Base-by-base conservation (phyloP, 257 asterid species). In the Solanum appendiculatum region DNA sequence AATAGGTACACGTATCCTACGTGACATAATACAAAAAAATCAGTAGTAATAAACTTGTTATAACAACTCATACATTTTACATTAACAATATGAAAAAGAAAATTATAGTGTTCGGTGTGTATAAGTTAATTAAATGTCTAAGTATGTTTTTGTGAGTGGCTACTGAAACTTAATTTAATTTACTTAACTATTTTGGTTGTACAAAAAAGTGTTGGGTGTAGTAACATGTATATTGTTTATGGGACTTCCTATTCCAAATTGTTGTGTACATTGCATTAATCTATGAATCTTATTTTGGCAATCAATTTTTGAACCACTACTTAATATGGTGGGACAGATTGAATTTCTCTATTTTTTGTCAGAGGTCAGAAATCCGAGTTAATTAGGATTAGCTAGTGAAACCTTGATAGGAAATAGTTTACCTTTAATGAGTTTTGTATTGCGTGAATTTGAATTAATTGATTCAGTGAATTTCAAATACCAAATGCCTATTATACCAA, bases 301-400 rank as follows among this genome's bases (percentile, higher is more conserved):
- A 20, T 54, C 25, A 54, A 54, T 54, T 54, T 54, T 54, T 54
- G 64, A 54, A 54, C 64, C 64, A 54, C 63, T 54, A 7, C 63
- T 54, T 1, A 54, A 54, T 54, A 20, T 54, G 0, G 63, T 7
- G 23, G 23, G 23, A 29, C 23, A 68, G 34, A 68, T 68, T 29
- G 12, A 18, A 68, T 29, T 14, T 66, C 4, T 66, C 18, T 11
- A 5, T 13, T 64, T 2, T 25, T 63, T 4, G 7, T 14, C 0
- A 29, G 11, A 68, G 5, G 39, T 0, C 0, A 18, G 25, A 11
- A 54, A 54, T 20, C 0, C 0, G 1, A 54, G 10, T 0, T n/a
- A n/a, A 20, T 54, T 54, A 1, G 0, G 11, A 54, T 9, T 1
- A 54, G 4, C 0, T 54, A 54, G 1, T 48, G 15, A 48, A 54